Evolutionary conservation across 352 stramenopile species (phyloP), one percentile per base, ranked within the genome.

Genomic region (Elongisporangium undulatum): DNA sequence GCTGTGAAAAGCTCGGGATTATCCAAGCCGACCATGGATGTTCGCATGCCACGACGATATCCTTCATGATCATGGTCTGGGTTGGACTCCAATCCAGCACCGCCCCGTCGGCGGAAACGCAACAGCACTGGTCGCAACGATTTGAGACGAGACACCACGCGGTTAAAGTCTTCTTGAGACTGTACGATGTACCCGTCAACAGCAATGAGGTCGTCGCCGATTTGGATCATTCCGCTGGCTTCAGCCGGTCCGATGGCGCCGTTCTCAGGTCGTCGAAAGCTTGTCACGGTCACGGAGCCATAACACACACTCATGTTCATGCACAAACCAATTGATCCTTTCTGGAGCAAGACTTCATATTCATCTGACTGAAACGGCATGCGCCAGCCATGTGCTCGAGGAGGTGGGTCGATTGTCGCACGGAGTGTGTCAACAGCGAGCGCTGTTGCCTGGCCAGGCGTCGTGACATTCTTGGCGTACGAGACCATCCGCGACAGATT

Each of bases 221-320:
- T 66, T 38, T 74, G 63, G 59, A 95, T 92, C 70, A 92, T 82
- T 7, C 84, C 84, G 38, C 84, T 90, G 12, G 84, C 84, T 69
- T 95, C 86, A 7, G 84, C 86, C 17, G 86, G 86, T 24, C 86
- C 86, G 26, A 95, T 84, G 59, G 94, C 74, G 20, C 71, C 70
- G 13, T 72, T 64, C n/a, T 90, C 79, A 3, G 86, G 86, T 4
- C 85, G 83, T 5, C 86, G 81, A 58, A 95, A 95, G 48, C 86
- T 91, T 23, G 85, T 92, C 23, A 95, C 85, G 0, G 76, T 86
- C 48, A 95, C 84, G 8, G 82, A 90, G 10, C 85, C 84, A 58
- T 83, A 66, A 13, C 86, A 80, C 58, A 95, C 82, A 59, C 85
- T 94, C 87, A 95, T 95, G 66, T 95, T 95, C 87, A 95, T 95